Evolutionary conservation across 2,329 filamentous ascomycete genomes (phyloP).

Genomic region (Pyrenochaeta sp.): DNA sequence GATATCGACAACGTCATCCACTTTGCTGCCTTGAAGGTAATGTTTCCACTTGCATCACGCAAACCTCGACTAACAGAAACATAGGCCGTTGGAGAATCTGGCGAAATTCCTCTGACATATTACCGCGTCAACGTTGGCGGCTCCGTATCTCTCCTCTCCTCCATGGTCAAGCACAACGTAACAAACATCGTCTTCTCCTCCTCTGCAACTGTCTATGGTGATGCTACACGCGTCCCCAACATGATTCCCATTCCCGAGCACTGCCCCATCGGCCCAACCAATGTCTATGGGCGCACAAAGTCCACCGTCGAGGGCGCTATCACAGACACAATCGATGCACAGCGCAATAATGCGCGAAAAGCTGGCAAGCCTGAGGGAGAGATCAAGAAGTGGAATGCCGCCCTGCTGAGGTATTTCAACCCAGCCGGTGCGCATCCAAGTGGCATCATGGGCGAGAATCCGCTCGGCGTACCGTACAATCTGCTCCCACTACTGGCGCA

Average conservation of each 20-base stretch:
- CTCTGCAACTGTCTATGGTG: slow-evolving; percentile 97
- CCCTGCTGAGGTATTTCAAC: slow-evolving; percentile 96
- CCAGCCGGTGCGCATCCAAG: slow-evolving; percentile 92
- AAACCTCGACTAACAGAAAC: slow-evolving; percentile 13
- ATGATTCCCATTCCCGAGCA: slow-evolving; percentile 99
- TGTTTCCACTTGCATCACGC: neutral
- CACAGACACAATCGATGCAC: slow-evolving; percentile 85
- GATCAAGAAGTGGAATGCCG: slow-evolving; percentile 85
- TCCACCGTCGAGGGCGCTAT: slow-evolving; percentile 91
- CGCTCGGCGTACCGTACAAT: slow-evolving; percentile 94
- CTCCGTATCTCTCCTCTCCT: slow-evolving; percentile 83
- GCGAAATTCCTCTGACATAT: slow-evolving; percentile 94
- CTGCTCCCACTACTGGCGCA: slow-evolving; percentile 92
- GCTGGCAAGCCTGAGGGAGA: slow-evolving; percentile 68
- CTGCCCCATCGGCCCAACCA: slow-evolving; percentile 95
- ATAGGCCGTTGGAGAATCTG: slow-evolving; percentile 94
- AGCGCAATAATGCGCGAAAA: slow-evolving; percentile 84
- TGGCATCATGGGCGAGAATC: slow-evolving; percentile 98
- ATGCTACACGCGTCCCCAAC: slow-evolving; percentile 92
- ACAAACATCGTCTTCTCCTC: slow-evolving; percentile 98
- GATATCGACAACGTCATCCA: slow-evolving; percentile 98
- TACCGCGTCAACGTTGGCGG: slow-evolving; percentile 97
- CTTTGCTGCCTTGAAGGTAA: slow-evolving; percentile 94
- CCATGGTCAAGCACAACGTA: slow-evolving; percentile 90
- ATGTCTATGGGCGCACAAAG: slow-evolving; percentile 98